phyloP scores from a whole-genome alignment of 805 yeast species.

The Barnettozyma californica region DNA sequence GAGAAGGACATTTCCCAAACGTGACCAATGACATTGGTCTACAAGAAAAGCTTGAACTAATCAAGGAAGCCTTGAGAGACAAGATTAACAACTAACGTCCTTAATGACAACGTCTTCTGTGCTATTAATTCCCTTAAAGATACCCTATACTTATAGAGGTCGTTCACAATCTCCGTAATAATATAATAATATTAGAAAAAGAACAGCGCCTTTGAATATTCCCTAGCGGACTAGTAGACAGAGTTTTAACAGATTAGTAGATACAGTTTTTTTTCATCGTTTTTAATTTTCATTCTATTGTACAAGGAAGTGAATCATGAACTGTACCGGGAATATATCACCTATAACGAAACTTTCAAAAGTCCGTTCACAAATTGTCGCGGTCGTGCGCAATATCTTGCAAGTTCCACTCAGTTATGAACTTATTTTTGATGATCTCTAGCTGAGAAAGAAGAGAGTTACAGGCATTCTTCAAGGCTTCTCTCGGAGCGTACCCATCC shows the following conservation, averaged over 20 bases:
- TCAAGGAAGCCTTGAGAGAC: constrained; percentile 60
- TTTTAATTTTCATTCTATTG: not conserved
- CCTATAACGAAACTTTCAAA: not conserved
- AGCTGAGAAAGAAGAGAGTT: constrained; percentile 75
- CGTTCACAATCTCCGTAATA: not conserved
- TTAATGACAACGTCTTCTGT: not conserved
- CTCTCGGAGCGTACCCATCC: constrained; percentile 88
- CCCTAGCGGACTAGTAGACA: too few species aligned
- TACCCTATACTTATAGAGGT: constrained; percentile 4
- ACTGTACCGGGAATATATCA: too few species aligned
- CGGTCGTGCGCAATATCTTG: constrained; percentile 57
- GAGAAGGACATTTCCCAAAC: constrained; percentile 42
- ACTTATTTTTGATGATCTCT: constrained; percentile 66
- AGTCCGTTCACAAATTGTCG: not conserved
- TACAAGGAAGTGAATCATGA: not conserved
- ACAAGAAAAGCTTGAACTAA: constrained; percentile 43
- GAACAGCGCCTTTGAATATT: not conserved
- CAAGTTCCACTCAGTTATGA: constrained; percentile 89
- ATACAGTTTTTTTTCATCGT: not conserved
- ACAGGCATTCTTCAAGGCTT: constrained; percentile 88
- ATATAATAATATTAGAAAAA: not conserved
- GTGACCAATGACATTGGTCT: constrained; percentile 40
- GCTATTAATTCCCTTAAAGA: constrained; percentile 2
- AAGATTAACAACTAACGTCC: constrained; percentile 14
- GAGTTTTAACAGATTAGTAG: not conserved